Evolutionary conservation across 1,284 basidiomycete species (phyloP).

Genomic region (Pseudozyma hubeiensis): DNA sequence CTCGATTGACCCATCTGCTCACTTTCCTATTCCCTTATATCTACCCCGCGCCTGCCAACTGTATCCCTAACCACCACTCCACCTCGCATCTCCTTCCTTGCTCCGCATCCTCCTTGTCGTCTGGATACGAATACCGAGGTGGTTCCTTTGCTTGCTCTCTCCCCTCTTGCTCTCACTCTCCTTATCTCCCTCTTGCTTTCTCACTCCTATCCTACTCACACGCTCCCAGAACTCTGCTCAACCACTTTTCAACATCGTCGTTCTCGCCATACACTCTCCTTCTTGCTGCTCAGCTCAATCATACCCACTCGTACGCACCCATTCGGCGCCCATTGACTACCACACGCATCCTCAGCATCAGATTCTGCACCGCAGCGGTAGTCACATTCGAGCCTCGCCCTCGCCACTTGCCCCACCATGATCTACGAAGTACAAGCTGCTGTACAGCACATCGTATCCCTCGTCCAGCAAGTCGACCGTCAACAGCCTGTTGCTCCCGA

Average conservation of each 20-base stretch:
- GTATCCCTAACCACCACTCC: slow-evolving; percentile 1
- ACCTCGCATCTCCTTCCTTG: not conserved
- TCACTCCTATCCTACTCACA: not conserved
- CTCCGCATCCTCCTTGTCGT: slow-evolving; percentile 28
- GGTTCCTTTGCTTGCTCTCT: not conserved
- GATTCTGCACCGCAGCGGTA: not conserved
- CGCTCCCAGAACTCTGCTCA: not conserved
- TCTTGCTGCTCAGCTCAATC: not conserved
- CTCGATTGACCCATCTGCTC: not conserved
- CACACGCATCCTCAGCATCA: not conserved
- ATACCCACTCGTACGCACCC: not conserved
- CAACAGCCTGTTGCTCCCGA: slow-evolving; percentile 15
- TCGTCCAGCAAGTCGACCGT: slow-evolving; percentile 19
- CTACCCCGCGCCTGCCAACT: slow-evolving; percentile 6
- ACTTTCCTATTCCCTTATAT: slow-evolving; percentile 20
- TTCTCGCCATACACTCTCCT: not conserved
- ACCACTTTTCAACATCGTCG: too few relatives aligned
- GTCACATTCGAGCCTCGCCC: not conserved
- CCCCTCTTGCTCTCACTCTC: not conserved
- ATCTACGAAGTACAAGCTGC: slow-evolving; percentile 53
- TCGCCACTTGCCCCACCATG: slow-evolving; percentile 20
- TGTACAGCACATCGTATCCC: slow-evolving; percentile 39
- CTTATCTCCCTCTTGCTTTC: not conserved
- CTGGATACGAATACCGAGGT: slow-evolving; percentile 41
- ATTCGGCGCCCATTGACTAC: not conserved